Conservation (phyloP, 1,139 yeast genomes). For the Suhomyces coccinellae region DNA sequence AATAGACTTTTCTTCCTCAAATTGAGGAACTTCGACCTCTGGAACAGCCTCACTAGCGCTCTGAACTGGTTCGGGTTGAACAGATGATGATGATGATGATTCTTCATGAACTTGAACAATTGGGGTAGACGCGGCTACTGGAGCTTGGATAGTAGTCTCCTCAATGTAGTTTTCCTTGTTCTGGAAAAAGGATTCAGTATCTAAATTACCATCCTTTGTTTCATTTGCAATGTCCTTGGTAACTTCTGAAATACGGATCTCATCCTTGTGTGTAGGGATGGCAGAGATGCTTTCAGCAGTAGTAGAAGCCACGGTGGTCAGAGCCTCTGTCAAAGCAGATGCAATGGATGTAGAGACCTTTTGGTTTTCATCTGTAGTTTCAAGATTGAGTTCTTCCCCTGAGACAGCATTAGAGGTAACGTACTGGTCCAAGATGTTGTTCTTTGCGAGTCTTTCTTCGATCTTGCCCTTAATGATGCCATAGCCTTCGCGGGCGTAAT, state of each 20-base stretch:
- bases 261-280: slow-evolving; percentile 9
- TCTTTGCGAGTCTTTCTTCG: slow-evolving; percentile 25
- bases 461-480: slow-evolving; percentile 40
- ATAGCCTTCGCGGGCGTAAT: slow-evolving; percentile 15
- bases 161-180: slow-evolving; percentile 19
- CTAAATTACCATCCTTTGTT: slow-evolving; percentile 18
- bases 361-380: slow-evolving; percentile 6
- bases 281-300: slow-evolving; percentile 4
- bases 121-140: slow-evolving; percentile 4
- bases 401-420: slow-evolving; percentile 3
- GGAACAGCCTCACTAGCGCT: neutral
- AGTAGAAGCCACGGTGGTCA: slow-evolving; percentile 2
- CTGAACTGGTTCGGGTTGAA: neutral
- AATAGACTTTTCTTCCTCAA: neutral
- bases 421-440: slow-evolving; percentile 1
- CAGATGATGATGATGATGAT: neutral
- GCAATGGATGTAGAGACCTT: slow-evolving; percentile 2
- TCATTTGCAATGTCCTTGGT: slow-evolving; percentile 21
- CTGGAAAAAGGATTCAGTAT: slow-evolving; percentile 22
- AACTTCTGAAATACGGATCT: slow-evolving; percentile 18
- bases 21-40: neutral
- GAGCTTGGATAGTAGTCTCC: slow-evolving; percentile 4
- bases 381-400: neutral
- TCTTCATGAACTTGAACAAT: neutral
- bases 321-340: neutral